These are phyloP conservation scores for Nakataea oryzae DNA, from an alignment of 2,329 filamentous ascomycete genomes.

Conservation along the genomic window DNA sequence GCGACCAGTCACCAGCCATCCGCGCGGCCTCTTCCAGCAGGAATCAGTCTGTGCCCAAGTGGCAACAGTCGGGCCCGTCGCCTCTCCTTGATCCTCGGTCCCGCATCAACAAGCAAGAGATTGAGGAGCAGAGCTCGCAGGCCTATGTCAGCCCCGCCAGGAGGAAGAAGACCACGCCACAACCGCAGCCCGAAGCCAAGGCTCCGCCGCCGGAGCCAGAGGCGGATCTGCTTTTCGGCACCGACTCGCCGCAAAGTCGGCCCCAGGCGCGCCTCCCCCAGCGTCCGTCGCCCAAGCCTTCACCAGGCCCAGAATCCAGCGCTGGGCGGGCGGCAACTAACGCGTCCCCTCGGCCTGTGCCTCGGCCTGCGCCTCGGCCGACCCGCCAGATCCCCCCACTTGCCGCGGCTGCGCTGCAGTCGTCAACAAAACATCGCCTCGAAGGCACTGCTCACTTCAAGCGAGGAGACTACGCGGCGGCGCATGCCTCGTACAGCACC, in stretches of 20 bases:
- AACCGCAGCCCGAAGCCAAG: conserved; percentile 26
- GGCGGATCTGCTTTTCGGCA: conserved; percentile 54
- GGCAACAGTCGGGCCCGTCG: conserved; percentile 43
- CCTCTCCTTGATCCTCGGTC: conserved; percentile 37
- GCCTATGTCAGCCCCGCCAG: conserved; percentile 82
- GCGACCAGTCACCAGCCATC: conserved; percentile 39
- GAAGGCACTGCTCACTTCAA: conserved; percentile 87
- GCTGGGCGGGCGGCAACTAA: neutral
- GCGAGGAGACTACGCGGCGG: conserved; percentile 80
- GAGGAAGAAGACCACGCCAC: conserved; percentile 56
- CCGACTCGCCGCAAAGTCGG: conserved; percentile 19
- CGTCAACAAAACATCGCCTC: conserved; percentile 67
- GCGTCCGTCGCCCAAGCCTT: conserved; percentile 1
- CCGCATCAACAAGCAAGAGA: conserved; percentile 59
- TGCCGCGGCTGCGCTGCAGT: conserved; percentile 57
- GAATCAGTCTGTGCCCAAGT: conserved; percentile 39
- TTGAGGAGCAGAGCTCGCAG: conserved; percentile 72
- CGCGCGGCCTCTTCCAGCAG: conserved; percentile 30
- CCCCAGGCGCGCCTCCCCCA: conserved; percentile 17
- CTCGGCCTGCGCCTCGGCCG: conserved; percentile 25
- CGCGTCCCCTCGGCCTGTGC: neutral
- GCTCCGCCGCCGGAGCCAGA: conserved; percentile 32
- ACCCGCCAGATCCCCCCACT: conserved; percentile 55
- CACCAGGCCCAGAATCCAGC: neutral
- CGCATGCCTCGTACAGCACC: conserved; percentile 71